Percentiles rank a stretch among this genome's conserved stretches.
These are phyloP conservation scores for Pulveroboletus sp. DNA, from an alignment of 768 basidiomycete species.

Conservation along the genomic window DNA sequence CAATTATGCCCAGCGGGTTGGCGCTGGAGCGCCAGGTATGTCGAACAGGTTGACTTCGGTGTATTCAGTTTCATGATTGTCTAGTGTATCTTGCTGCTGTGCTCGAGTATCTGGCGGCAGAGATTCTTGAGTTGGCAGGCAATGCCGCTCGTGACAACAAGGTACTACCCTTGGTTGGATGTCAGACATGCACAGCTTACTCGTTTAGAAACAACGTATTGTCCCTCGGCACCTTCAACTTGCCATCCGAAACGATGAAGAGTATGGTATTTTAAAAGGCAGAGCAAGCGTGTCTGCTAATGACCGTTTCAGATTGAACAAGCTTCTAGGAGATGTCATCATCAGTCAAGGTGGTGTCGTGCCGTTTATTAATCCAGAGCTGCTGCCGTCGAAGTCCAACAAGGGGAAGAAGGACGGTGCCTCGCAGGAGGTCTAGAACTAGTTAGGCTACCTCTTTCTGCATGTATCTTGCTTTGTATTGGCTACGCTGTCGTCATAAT, in stretches of 20 bases:
- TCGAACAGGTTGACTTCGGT: background rate
- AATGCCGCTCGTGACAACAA: slow-evolving; percentile 76
- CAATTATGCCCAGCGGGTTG: slow-evolving; percentile 69
- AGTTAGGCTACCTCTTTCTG: background rate
- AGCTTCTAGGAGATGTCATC: slow-evolving; percentile 55
- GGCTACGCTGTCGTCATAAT: slow-evolving; percentile 25
- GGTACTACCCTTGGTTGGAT: slow-evolving; percentile 8
- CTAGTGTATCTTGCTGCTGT: slow-evolving; percentile 81
- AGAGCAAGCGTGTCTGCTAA: background rate
- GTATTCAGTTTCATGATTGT: background rate
- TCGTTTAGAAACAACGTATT: slow-evolving; percentile 60
- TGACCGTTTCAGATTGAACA: slow-evolving; percentile 41
- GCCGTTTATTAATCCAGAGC: slow-evolving; percentile 53
- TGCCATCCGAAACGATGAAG: slow-evolving; percentile 73
- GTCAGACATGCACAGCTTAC: background rate
- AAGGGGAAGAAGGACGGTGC: slow-evolving; percentile 48
- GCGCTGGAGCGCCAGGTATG: slow-evolving; percentile 62
- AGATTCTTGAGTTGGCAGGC: slow-evolving; percentile 83
- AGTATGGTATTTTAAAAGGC: slow-evolving; percentile 35
- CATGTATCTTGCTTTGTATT: slow-evolving; percentile 20
- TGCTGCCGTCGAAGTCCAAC: slow-evolving; percentile 41
- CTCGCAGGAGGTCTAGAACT: slow-evolving; percentile 45
- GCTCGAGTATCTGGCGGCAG: slow-evolving; percentile 82
- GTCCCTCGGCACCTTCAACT: slow-evolving; percentile 75
- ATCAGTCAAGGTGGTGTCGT: slow-evolving; percentile 79